Conservation (phyloP, 2,329 filamentous ascomycete genomes). For the Grosmannia serpens region DNA sequence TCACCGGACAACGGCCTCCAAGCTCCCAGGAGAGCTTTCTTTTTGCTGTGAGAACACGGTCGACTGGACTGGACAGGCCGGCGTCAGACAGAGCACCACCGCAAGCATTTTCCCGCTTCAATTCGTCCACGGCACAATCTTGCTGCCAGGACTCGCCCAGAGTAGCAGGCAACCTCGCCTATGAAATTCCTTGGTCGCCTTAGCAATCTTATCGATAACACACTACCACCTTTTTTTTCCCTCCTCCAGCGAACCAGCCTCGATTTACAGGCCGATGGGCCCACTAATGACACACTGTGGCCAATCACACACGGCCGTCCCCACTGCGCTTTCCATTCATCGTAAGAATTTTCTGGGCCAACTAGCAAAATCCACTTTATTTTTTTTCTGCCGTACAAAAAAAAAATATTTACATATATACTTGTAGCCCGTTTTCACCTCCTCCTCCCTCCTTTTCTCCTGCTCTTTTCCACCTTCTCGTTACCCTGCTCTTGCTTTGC, state of each 20-base stretch:
- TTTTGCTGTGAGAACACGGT: no score
- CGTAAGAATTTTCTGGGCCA: constrained; percentile 11
- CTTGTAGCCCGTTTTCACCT: constrained; percentile 12
- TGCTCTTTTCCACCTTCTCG: constrained; percentile 15
- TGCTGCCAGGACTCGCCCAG: background rate
- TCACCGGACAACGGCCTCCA: no score
- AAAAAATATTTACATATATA: constrained; percentile 10
- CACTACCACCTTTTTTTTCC: background rate
- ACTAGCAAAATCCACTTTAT: constrained; percentile 6
- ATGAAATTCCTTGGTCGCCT: constrained; percentile 1
- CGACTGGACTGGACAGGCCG: no score
- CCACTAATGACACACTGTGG: background rate
- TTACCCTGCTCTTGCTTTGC: constrained; percentile 13
- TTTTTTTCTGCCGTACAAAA: constrained; percentile 10
- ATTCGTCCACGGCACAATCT: background rate
- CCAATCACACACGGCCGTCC: background rate
- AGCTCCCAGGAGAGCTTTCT: no score
- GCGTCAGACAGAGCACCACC: no score
- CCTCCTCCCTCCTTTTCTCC: constrained; percentile 12
- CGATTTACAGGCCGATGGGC: background rate
- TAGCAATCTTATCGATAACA: constrained; percentile 10
- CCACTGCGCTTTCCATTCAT: background rate
- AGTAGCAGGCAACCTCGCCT: background rate
- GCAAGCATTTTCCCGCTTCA: no score
- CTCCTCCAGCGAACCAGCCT: background rate